Evolutionary conservation across 2,329 filamentous ascomycete species (phyloP).

Genomic region (Fusarium albidum): DNA sequence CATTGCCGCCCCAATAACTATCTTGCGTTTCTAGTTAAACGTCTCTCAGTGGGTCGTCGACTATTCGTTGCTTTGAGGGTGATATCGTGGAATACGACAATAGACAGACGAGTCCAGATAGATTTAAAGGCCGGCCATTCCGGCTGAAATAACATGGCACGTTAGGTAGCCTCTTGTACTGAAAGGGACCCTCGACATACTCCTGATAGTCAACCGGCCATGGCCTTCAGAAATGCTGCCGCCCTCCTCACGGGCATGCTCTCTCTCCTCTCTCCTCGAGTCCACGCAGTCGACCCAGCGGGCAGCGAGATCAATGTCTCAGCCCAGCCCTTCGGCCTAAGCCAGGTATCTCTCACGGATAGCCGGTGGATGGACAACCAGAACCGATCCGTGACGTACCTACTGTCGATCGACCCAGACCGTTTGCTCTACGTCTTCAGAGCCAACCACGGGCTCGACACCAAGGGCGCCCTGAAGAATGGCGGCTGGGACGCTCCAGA

Average conservation of each 20-base stretch:
- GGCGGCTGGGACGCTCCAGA: conserved; percentile 63
- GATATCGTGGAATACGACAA: background rate
- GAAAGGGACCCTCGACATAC: too few species aligned
- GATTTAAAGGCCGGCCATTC: conserved; percentile 1
- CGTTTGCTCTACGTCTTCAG: conserved; percentile 28
- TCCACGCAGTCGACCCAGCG: background rate
- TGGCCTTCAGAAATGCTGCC: conserved; percentile 18
- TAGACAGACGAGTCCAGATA: background rate
- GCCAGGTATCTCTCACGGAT: conserved; percentile 21
- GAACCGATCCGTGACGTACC: conserved; percentile 24
- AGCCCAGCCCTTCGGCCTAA: conserved; percentile 17
- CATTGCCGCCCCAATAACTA: conserved; percentile 23
- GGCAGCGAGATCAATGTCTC: background rate
- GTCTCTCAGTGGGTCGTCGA: background rate
- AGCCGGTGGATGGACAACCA: conserved; percentile 34
- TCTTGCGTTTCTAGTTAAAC: background rate
- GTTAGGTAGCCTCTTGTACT: background rate
- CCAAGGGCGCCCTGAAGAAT: conserved; percentile 53
- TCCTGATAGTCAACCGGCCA: background rate
- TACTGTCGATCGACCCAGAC: conserved; percentile 16
- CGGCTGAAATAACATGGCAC: too few species aligned
- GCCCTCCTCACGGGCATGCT: conserved; percentile 10
- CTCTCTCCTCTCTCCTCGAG: background rate
- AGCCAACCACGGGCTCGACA: conserved; percentile 38
- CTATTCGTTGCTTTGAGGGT: background rate